Evolutionary conservation across 352 stramenopile genomes (phyloP).

Genomic region (Pythium dissotocum): DNA sequence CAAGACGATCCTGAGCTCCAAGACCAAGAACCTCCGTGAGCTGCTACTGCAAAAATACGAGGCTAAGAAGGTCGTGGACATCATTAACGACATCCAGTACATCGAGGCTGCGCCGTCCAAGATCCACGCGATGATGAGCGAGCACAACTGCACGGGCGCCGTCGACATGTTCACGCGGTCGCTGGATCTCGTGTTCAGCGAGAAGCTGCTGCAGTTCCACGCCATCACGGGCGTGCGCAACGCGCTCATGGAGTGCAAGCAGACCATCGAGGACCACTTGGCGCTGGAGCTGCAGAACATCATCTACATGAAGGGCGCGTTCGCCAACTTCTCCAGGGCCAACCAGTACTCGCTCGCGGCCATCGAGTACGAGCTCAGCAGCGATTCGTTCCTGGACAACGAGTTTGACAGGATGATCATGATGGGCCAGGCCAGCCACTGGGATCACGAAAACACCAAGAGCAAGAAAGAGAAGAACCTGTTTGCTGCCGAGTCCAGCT

Average conservation of each 20-base stretch:
- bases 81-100: constrained; percentile 85
- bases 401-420: constrained; percentile 59
- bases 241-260: constrained; percentile 84
- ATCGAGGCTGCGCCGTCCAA: constrained; percentile 71
- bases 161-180: constrained; percentile 74
- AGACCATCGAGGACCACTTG: constrained; percentile 77
- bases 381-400: constrained; percentile 53
- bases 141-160: constrained; percentile 57
- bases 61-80: constrained; percentile 79
- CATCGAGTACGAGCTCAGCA: constrained; percentile 74
- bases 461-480: constrained; percentile 26
- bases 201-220: constrained; percentile 78
- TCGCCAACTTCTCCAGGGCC: constrained; percentile 57
- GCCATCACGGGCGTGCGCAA: constrained; percentile 75
- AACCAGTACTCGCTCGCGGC: constrained; percentile 72
- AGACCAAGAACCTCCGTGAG: constrained; percentile 83
- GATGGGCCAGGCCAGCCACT: constrained; percentile 34
- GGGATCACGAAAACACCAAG: constrained; percentile 7
- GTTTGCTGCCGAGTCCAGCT: constrained; percentile 20
- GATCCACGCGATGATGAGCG: constrained; percentile 56
- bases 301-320: constrained; percentile 75
- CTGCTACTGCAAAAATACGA: constrained; percentile 82
- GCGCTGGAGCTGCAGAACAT: constrained; percentile 70
- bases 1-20: constrained; percentile 80
- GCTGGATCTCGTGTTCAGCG: constrained; percentile 81